Conservation (phyloP, 805 yeast species). For the Metschnikowia kunwiensis region DNA sequence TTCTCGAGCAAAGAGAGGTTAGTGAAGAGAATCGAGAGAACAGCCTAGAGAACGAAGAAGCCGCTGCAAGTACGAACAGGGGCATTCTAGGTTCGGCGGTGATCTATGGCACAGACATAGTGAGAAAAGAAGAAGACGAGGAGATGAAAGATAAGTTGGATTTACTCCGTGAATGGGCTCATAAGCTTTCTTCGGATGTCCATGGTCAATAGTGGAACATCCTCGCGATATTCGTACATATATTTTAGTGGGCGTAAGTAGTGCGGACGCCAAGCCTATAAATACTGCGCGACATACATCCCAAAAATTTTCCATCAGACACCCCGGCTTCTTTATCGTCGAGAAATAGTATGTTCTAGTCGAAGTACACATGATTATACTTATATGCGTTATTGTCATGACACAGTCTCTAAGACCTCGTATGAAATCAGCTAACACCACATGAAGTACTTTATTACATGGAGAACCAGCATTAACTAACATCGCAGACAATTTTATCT, state of each 20-base stretch:
- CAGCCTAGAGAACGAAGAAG: slow-evolving; percentile 19
- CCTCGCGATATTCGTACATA: no score
- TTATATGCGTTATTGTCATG: slow-evolving; percentile 50
- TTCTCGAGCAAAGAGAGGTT: slow-evolving; percentile 12
- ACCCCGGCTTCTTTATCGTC: no score
- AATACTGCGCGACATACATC: no score
- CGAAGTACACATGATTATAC: slow-evolving; percentile 22
- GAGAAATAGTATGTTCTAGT: background rate
- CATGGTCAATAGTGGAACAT: background rate
- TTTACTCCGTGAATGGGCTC: slow-evolving; percentile 14
- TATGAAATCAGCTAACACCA: slow-evolving; percentile 47
- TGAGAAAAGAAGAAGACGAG: no score
- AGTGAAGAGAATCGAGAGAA: slow-evolving; percentile 5
- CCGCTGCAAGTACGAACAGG: slow-evolving; percentile 8
- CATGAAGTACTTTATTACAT: slow-evolving; percentile 28
- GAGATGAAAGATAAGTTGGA: slow-evolving; percentile 6
- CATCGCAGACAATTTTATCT: no score
- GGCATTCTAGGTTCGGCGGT: slow-evolving; percentile 14
- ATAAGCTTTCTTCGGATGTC: slow-evolving; percentile 3
- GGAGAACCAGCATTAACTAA: no score
- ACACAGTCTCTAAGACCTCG: slow-evolving; percentile 35
- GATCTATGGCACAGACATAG: no score
- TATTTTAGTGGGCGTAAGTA: no score
- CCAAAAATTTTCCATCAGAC: no score
- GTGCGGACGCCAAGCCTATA: no score